Evolutionary conservation across 331 rosid genomes (phyloP).

Genomic region (Malus hybrid): DNA sequence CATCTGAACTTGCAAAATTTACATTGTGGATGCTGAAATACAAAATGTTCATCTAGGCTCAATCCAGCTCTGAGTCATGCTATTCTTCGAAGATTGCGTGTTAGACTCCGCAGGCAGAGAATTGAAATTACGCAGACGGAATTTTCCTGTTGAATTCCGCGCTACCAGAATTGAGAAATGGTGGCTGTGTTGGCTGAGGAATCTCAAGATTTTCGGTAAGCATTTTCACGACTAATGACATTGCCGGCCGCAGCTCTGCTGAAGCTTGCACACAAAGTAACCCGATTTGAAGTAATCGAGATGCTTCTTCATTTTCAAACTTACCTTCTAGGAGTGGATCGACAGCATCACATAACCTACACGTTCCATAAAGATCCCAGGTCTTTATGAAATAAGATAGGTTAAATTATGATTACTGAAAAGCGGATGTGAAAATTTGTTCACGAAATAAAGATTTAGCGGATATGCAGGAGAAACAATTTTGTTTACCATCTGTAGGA

Average conservation of each 20-base stretch:
- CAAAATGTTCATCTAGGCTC: slow-evolving; percentile 37
- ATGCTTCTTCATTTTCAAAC: slow-evolving; percentile 35
- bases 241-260: slow-evolving; percentile 57
- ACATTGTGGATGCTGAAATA: not conserved
- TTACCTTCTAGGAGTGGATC: slow-evolving; percentile 41
- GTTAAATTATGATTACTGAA: not conserved
- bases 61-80: slow-evolving; percentile 44
- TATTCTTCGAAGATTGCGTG: slow-evolving; percentile 34
- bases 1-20: not conserved
- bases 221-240: slow-evolving; percentile 61
- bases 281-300: slow-evolving; percentile 19
- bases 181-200: slow-evolving; percentile 64
- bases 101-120: slow-evolving; percentile 19
- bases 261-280: slow-evolving; percentile 51
- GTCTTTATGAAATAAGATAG: slow-evolving; percentile 25
- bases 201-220: slow-evolving; percentile 29
- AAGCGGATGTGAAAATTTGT: not conserved
- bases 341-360: slow-evolving; percentile 31
- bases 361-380: slow-evolving; percentile 51
- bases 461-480: not conserved
- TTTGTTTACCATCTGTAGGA: slow-evolving; percentile 47
- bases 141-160: slow-evolving; percentile 15
- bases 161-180: slow-evolving; percentile 36
- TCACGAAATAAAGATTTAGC: not conserved
- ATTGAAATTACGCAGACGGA: slow-evolving; percentile 3